A percentile compares a stretch with the other conserved stretches of the same genome.
These are phyloP conservation scores for Bifiguratus adelaidae DNA, from an alignment of 192 early-diverging fungal genomes.

Conservation along the genomic window DNA sequence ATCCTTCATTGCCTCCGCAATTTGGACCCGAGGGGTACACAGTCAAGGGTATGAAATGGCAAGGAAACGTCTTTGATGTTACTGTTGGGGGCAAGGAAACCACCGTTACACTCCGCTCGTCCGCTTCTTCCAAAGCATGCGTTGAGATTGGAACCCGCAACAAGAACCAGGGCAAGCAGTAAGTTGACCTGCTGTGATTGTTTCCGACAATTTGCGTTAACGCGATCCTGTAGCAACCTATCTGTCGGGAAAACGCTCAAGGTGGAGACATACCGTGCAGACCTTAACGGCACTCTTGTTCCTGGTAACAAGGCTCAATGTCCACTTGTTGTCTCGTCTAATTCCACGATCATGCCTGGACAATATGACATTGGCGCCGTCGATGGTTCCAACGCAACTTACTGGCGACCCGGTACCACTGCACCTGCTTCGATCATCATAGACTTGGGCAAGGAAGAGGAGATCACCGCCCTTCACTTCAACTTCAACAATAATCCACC, in stretches of 20 bases:
- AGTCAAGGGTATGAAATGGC: slow-evolving; percentile 22
- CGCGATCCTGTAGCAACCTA: slow-evolving; percentile 2
- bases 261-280: slow-evolving; percentile 14
- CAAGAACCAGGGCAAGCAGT: slow-evolving; percentile 18
- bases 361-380: slow-evolving; percentile 20
- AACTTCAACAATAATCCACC: slow-evolving; percentile 23
- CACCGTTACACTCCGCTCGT: slow-evolving; percentile 10
- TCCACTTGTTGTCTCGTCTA: not conserved
- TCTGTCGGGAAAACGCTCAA: slow-evolving; percentile 12
- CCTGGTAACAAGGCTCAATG: slow-evolving; percentile 21
- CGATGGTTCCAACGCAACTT: slow-evolving; percentile 19
- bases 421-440: slow-evolving; percentile 11
- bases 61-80: slow-evolving; percentile 21
- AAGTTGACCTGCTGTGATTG: not conserved
- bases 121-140: slow-evolving; percentile 4
- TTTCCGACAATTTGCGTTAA: too few species aligned
- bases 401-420: slow-evolving; percentile 16
- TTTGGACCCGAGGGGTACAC: slow-evolving; percentile 17
- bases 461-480: slow-evolving; percentile 15
- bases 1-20: slow-evolving; percentile 19
- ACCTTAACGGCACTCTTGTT: slow-evolving; percentile 14
- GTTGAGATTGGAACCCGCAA: slow-evolving; percentile 18
- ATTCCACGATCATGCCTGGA: slow-evolving; percentile 6
- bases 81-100: slow-evolving; percentile 9
- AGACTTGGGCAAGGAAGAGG: slow-evolving; percentile 12